Evolutionary conservation across 371 early-diverging fungal species (phyloP).

Genomic region (Circinella minor): DNA sequence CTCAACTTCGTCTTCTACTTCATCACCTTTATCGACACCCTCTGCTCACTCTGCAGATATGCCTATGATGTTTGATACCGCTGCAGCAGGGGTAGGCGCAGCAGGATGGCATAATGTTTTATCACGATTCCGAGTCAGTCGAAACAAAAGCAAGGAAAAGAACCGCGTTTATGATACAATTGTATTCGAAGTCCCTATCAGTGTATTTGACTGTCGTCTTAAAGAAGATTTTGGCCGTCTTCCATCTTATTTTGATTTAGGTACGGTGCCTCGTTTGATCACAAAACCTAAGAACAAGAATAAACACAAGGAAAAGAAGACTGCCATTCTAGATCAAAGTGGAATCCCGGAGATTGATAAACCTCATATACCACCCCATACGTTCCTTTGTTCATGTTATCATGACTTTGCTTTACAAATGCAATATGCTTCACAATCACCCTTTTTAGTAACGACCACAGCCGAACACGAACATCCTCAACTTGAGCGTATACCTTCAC

Average conservation of each 20-base stretch:
- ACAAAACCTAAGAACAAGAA: not conserved
- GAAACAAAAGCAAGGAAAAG: slow-evolving; percentile 9
- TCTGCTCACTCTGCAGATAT: slow-evolving; percentile 9
- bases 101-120: slow-evolving; percentile 25
- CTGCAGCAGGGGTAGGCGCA: not conserved
- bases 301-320: not conserved
- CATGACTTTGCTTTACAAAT: slow-evolving; percentile 43
- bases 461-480: not conserved
- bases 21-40: slow-evolving; percentile 8
- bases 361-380: slow-evolving; percentile 16
- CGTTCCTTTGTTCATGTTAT: slow-evolving; percentile 43
- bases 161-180: slow-evolving; percentile 30
- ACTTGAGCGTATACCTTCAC: slow-evolving; percentile 42
- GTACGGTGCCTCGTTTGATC: slow-evolving; percentile 18
- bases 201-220: slow-evolving; percentile 45
- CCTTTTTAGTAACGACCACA: slow-evolving; percentile 20
- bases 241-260: slow-evolving; percentile 49
- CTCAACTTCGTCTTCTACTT: slow-evolving; percentile 2
- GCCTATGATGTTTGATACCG: not conserved
- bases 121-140: slow-evolving; percentile 26
- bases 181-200: slow-evolving; percentile 33
- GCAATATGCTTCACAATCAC: slow-evolving; percentile 45
- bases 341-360: slow-evolving; percentile 12
- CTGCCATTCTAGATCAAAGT: not conserved
- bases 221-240: slow-evolving; percentile 54